Percentiles rank a stretch among this genome's conserved stretches.
These are phyloP conservation scores for Botryobasidium botryosum DNA, from an alignment of 768 basidiomycete species.

Conservation along the genomic window DNA sequence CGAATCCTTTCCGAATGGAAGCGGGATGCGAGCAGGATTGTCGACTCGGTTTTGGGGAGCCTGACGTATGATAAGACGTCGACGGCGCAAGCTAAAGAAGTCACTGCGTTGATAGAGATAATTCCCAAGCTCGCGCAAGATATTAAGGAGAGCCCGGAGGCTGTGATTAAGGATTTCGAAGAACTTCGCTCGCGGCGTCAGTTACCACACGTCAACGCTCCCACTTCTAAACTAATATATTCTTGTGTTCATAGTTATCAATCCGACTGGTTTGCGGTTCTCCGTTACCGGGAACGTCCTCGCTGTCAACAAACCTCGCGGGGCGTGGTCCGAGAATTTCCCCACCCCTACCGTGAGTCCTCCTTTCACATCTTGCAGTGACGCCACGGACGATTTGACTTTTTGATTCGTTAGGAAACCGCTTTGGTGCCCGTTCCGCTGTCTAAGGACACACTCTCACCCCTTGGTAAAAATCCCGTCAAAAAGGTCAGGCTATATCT, in stretches of 20 bases:
- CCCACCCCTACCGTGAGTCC: conserved; percentile 36
- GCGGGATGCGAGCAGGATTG: conserved; percentile 69
- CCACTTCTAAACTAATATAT: too few species aligned
- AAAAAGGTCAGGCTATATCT: conserved; percentile 38
- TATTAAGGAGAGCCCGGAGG: conserved; percentile 54
- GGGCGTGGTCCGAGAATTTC: conserved; percentile 61
- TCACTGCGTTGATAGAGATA: conserved; percentile 64
- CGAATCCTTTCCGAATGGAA: conserved; percentile 86
- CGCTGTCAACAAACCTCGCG: conserved; percentile 47
- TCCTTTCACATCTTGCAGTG: too few species aligned
- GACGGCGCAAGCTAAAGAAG: conserved; percentile 44
- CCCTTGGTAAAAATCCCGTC: conserved; percentile 52
- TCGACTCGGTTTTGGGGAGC: conserved; percentile 51
- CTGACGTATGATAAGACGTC: conserved; percentile 52
- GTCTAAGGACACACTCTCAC: conserved; percentile 50
- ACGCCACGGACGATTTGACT: too few species aligned
- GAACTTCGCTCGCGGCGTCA: conserved; percentile 49
- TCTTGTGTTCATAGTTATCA: conserved; percentile 37
- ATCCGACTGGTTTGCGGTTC: conserved; percentile 71
- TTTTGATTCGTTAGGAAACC: too few species aligned
- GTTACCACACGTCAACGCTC: too few species aligned
- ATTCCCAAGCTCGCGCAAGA: conserved; percentile 55
- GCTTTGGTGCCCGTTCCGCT: conserved; percentile 50
- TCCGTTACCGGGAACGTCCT: conserved; percentile 82
- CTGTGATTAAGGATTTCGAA: conserved; percentile 58